Evolutionary conservation across 2,329 filamentous ascomycete genomes (phyloP).

Genomic region (Fusarium sp.): DNA sequence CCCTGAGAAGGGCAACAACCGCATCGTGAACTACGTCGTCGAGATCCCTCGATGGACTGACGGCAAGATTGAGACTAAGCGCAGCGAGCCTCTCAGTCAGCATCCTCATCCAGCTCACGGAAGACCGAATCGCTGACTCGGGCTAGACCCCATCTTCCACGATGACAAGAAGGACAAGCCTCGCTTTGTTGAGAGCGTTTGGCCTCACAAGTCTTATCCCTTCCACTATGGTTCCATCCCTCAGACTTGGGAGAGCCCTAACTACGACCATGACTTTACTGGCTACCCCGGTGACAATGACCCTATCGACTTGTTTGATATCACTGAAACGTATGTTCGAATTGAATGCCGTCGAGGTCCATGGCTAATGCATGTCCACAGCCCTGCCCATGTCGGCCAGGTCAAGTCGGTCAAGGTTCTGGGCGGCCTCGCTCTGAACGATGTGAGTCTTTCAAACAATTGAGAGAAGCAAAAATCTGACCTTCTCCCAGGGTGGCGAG

Average conservation of each 20-base stretch:
- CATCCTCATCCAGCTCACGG: rapidly evolving
- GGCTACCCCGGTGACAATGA: constrained; percentile 53
- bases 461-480: rapidly evolving
- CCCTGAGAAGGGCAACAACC: constrained; percentile 47
- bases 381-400: constrained; percentile 49
- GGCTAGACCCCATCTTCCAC: constrained; percentile 53
- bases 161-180: constrained; percentile 51
- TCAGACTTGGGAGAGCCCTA: constrained; percentile 57
- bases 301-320: constrained; percentile 55
- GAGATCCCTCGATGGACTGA: constrained; percentile 57
- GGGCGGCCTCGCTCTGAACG: constrained; percentile 52
- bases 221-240: constrained; percentile 57
- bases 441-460: constrained; percentile 36
- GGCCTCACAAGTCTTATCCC: constrained; percentile 56
- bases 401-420: constrained; percentile 56
- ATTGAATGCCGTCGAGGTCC: rapidly evolving
- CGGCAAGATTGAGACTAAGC: constrained; percentile 53
- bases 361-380: neutral
- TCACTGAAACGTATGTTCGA: constrained; percentile 39
- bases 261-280: constrained; percentile 52
- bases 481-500: constrained; percentile 39
- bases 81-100: constrained; percentile 53
- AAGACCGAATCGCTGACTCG: neutral
- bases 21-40: constrained; percentile 52
- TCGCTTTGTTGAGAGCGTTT: constrained; percentile 54